Conservation (phyloP, 2,329 filamentous ascomycete genomes). For the Sporothrix globosa region DNA sequence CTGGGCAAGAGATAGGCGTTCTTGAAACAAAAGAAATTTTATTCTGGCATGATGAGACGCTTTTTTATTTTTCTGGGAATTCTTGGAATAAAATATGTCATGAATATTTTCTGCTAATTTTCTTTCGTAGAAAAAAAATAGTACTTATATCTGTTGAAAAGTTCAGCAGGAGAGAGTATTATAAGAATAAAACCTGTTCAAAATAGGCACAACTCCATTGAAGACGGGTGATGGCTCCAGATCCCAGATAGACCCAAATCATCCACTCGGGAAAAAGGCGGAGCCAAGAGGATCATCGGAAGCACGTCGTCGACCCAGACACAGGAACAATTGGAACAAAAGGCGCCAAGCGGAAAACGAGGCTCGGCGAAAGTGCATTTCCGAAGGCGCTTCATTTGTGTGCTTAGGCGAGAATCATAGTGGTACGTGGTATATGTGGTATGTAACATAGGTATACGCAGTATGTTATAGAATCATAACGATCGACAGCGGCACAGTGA, state of each 20-base stretch:
- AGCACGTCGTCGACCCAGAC: neutral
- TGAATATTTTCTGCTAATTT: neutral
- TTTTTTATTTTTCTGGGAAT: neutral
- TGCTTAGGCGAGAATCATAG: constrained; percentile 26
- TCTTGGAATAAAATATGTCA: no score
- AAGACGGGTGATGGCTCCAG: no score
- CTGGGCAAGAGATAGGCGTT: neutral
- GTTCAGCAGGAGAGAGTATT: no score
- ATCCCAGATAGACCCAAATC: constrained; percentile 6
- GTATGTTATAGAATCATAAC: neutral
- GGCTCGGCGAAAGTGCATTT: constrained; percentile 7
- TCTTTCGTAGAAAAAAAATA: neutral
- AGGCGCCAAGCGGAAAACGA: constrained; percentile 4
- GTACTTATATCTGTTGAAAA: no score
- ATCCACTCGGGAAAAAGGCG: constrained; percentile 14
- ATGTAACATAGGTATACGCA: neutral
- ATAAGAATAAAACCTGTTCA: no score
- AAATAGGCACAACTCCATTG: constrained; percentile 13
- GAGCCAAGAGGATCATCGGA: neutral
- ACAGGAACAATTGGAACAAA: neutral
- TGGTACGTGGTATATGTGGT: constrained; percentile 22
- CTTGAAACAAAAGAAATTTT: neutral
- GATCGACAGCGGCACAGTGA: constrained; percentile 4
- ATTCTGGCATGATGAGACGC: neutral
- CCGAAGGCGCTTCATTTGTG: constrained; percentile 7